Evolutionary conservation across 169 alveolate genomes (phyloP).

Genomic region (Babesia sp.): DNA sequence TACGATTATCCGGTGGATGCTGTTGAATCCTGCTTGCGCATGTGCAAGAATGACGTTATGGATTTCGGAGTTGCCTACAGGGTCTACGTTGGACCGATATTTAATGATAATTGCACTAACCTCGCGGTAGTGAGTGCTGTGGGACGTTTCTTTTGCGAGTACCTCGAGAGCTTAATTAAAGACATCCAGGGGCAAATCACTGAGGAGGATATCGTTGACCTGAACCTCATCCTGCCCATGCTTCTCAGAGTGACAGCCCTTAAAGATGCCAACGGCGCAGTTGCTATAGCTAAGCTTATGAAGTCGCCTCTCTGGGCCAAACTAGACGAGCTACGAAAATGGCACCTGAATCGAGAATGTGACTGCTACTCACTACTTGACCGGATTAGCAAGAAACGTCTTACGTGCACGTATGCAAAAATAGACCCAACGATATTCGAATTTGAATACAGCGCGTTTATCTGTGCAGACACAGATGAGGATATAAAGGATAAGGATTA

Average conservation of each 20-base stretch:
- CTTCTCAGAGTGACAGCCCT: slow-evolving; percentile 12
- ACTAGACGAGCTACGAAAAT: neutral
- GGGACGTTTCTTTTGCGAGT: slow-evolving; percentile 24
- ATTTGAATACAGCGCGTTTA: slow-evolving; percentile 11
- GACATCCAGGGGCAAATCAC: slow-evolving; percentile 12
- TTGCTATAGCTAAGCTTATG: slow-evolving; percentile 19
- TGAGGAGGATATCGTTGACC: slow-evolving; percentile 32
- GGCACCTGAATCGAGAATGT: slow-evolving; percentile 27
- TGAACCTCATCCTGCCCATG: slow-evolving; percentile 13
- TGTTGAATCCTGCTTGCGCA: slow-evolving; percentile 20
- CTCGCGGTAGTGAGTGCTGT: slow-evolving; percentile 11
- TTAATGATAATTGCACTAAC: neutral
- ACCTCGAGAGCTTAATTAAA: neutral
- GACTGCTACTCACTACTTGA: slow-evolving; percentile 36
- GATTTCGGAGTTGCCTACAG: slow-evolving; percentile 32
- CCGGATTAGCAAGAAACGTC: slow-evolving; percentile 13
- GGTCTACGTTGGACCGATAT: slow-evolving; percentile 14
- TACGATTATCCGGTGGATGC: slow-evolving; percentile 16
- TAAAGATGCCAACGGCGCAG: slow-evolving; percentile 5
- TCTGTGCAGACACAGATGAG: neutral
- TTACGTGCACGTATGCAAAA: slow-evolving; percentile 14
- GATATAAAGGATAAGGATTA: neutral
- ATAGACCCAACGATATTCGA: slow-evolving; percentile 16
- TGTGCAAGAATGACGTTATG: slow-evolving; percentile 35
- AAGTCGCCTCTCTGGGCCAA: slow-evolving; percentile 33